A percentile compares a stretch with the other conserved stretches of the same genome.
Conservation (phyloP, 495 filamentous ascomycete genomes). For the Gamarada debralockiae region DNA sequence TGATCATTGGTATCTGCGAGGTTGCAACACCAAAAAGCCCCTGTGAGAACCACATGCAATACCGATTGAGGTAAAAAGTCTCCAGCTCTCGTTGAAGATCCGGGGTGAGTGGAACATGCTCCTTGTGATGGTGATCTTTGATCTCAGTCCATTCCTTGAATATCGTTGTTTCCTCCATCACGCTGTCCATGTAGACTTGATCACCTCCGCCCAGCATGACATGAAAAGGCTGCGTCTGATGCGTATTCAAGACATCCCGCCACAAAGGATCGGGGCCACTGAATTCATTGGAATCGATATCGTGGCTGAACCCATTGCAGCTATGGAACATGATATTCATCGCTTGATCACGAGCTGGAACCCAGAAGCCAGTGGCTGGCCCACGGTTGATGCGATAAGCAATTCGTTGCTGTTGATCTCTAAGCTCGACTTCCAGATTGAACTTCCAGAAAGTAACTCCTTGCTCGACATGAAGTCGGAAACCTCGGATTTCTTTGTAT, state of each 20-base stretch:
- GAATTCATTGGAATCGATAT: conserved; percentile 71
- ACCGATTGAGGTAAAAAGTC: conserved; percentile 78
- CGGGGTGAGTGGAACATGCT: conserved; percentile 62
- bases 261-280: conserved; percentile 94
- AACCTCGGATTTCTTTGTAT: conserved; percentile 74
- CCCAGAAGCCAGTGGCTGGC: conserved; percentile 90
- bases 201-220: conserved; percentile 98
- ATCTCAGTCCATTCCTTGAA: conserved; percentile 83
- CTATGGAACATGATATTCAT: conserved; percentile 99
- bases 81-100: conserved; percentile 86
- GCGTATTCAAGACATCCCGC: conserved; percentile 90
- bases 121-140: conserved; percentile 76
- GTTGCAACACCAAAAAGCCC: conserved; percentile 89
- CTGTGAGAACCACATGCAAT: conserved; percentile 90
- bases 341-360: conserved; percentile 75
- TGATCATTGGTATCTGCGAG: conserved; percentile 96
- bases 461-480: conserved; percentile 76
- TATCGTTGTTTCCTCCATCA: conserved; percentile 64
- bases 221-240: conserved; percentile 91
- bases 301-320: conserved; percentile 91
- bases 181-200: conserved; percentile 91
- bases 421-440: conserved; percentile 86
- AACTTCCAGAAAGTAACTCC: conserved; percentile 97
- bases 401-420: conserved; percentile 70
- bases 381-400: conserved; percentile 95